Evolutionary conservation across 495 filamentous ascomycete species (phyloP).

Genomic region (Tuber brumale): DNA sequence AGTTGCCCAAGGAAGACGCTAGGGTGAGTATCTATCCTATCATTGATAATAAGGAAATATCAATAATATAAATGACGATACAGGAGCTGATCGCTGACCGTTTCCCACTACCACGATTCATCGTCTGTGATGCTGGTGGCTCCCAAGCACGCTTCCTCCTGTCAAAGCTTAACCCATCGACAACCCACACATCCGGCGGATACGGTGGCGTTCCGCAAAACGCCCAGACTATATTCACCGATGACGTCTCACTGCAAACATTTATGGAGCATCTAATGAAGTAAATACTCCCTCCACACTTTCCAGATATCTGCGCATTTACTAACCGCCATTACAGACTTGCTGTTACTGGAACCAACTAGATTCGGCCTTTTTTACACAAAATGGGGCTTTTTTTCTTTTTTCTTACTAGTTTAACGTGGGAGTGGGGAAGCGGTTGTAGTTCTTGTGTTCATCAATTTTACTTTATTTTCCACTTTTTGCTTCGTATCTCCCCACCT

Average conservation of each 20-base stretch:
- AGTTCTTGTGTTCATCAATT: not conserved
- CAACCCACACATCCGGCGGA: constrained; percentile 88
- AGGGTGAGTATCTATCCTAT: constrained; percentile 32
- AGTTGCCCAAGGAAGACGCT: constrained; percentile 96
- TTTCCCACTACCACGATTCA: constrained; percentile 96
- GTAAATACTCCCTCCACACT: constrained; percentile 49
- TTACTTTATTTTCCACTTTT: not conserved
- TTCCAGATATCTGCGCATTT: not conserved
- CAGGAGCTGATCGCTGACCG: constrained; percentile 96
- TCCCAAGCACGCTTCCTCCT: constrained; percentile 97
- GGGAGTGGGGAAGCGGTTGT: not conserved
- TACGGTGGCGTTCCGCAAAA: constrained; percentile 86
- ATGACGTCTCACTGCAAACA: constrained; percentile 95
- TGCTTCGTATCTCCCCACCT: not conserved
- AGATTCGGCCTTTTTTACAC: constrained; percentile 27
- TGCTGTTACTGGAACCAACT: constrained; percentile 59
- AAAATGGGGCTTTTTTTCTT: not conserved
- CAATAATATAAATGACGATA: not conserved
- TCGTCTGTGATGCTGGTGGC: constrained; percentile 96
- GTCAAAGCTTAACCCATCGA: constrained; percentile 96
- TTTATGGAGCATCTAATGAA: constrained; percentile 99
- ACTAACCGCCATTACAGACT: constrained; percentile 46
- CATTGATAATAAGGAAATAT: constrained; percentile 16
- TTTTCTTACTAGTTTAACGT: not conserved
- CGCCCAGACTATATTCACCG: constrained; percentile 97